A percentile compares a stretch with the other conserved stretches of the same genome.
These are phyloP conservation scores for Picochlorum sp. DNA, from an alignment of 139 green algal species.

Conservation along the genomic window DNA sequence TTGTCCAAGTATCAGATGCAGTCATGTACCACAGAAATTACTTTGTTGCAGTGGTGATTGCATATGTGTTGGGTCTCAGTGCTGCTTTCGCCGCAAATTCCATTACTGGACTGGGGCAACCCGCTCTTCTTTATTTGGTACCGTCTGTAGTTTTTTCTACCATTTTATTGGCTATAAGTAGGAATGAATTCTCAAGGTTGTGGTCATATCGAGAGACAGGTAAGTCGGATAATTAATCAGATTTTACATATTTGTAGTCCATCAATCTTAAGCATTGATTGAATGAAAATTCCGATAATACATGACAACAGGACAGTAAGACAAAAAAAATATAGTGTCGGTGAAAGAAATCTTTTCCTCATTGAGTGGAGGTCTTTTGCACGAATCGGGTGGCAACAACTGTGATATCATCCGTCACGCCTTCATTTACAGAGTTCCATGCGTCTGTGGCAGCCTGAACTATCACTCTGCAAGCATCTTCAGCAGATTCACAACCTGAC, in stretches of 20 bases:
- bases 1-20: conserved; percentile 27
- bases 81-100: conserved; percentile 70
- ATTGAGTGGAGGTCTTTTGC: neutral
- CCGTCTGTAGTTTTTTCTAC: conserved; percentile 44
- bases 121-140: conserved; percentile 73
- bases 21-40: conserved; percentile 62
- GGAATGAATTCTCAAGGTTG: conserved; percentile 40
- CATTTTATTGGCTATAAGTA: conserved; percentile 14
- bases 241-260: neutral
- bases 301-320: neutral
- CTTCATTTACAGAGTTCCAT: conserved; percentile 72
- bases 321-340: too few species aligned
- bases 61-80: conserved; percentile 62
- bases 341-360: too few species aligned
- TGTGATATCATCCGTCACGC: conserved; percentile 83
- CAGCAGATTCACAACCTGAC: conserved; percentile 26
- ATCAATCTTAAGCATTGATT: neutral
- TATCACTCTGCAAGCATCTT: conserved; percentile 48
- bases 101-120: conserved; percentile 70
- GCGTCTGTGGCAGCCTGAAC: conserved; percentile 60
- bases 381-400: conserved; percentile 18
- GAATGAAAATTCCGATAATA: neutral
- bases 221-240: neutral
- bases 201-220: conserved; percentile 49
- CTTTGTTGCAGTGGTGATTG: conserved; percentile 49